These are phyloP conservation scores for Pisolithus tinctorius DNA, from an alignment of 768 basidiomycete species.

Conservation along the genomic window DNA sequence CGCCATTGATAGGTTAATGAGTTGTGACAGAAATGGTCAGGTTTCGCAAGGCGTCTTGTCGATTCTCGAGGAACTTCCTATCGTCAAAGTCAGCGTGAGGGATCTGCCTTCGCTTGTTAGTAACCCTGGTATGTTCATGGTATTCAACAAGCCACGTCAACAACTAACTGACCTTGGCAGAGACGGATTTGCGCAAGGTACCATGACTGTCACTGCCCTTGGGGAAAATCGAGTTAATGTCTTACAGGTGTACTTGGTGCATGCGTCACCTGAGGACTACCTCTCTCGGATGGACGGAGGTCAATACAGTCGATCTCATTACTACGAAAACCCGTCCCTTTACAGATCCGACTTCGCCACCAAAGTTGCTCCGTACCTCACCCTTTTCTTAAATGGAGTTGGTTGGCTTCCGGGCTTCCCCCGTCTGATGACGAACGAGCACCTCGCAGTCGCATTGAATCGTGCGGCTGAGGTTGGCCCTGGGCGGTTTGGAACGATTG, in stretches of 20 bases:
- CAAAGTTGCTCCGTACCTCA: constrained; percentile 77
- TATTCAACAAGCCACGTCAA: not conserved
- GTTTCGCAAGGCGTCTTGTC: constrained; percentile 74
- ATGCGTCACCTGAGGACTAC: constrained; percentile 65
- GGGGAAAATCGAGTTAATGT: not conserved
- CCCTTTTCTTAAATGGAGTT: constrained; percentile 78
- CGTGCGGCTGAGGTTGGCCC: constrained; percentile 44
- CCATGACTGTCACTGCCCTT: not conserved
- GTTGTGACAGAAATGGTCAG: constrained; percentile 57
- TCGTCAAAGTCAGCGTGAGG: constrained; percentile 46
- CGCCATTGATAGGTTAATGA: not conserved
- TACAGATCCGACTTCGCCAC: constrained; percentile 66
- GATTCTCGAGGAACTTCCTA: constrained; percentile 66
- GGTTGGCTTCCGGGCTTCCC: constrained; percentile 81
- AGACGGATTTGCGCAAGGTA: constrained; percentile 54
- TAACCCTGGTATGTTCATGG: constrained; percentile 38
- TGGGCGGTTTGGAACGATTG: constrained; percentile 62
- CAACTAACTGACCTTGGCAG: constrained; percentile 24
- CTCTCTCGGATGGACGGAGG: constrained; percentile 50
- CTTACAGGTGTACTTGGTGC: constrained; percentile 67
- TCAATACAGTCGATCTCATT: constrained; percentile 56
- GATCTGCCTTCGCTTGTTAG: constrained; percentile 53
- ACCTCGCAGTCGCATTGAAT: constrained; percentile 46
- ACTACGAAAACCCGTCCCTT: constrained; percentile 62
- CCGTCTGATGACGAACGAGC: constrained; percentile 64